These are phyloP conservation scores for Chaetomium tenue DNA, from an alignment of 495 filamentous ascomycete species.

Conservation along the genomic window DNA sequence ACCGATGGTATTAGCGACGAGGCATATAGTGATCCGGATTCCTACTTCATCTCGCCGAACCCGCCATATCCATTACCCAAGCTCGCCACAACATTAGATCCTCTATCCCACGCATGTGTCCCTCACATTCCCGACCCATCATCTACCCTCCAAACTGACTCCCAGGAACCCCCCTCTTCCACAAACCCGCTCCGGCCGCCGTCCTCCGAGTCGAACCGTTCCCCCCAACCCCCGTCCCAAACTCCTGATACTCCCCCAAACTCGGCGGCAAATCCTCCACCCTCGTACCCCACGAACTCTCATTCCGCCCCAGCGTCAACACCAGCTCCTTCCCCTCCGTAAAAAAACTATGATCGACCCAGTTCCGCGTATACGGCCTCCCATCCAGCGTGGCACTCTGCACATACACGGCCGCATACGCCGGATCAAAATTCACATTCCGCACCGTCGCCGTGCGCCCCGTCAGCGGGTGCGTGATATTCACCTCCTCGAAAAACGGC, in stretches of 20 bases:
- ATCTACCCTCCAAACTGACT: slow-evolving; percentile 11
- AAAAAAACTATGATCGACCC: slow-evolving; percentile 75
- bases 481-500: slow-evolving; percentile 64
- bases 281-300: slow-evolving; percentile 68
- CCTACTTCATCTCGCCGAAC: too few relatives aligned
- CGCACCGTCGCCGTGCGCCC: slow-evolving; percentile 59
- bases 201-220: slow-evolving; percentile 17
- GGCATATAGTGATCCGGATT: too few relatives aligned
- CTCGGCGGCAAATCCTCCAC: slow-evolving; percentile 66
- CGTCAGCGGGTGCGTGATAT: slow-evolving; percentile 60
- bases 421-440: slow-evolving; percentile 62
- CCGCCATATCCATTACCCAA: too few relatives aligned
- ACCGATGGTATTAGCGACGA: too few relatives aligned
- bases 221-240: slow-evolving; percentile 35
- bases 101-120: background rate
- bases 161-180: slow-evolving; percentile 10
- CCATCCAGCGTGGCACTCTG: slow-evolving; percentile 71
- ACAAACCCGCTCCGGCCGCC: background rate
- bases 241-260: slow-evolving; percentile 37
- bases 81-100: background rate
- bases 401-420: slow-evolving; percentile 63
- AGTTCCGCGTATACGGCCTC: slow-evolving; percentile 61
- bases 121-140: slow-evolving; percentile 6
- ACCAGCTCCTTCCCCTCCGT: slow-evolving; percentile 67
- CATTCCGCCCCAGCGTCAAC: slow-evolving; percentile 60